Evolutionary conservation across 83 land plant genomes (phyloP).

Genomic region (Larix sibirica): DNA sequence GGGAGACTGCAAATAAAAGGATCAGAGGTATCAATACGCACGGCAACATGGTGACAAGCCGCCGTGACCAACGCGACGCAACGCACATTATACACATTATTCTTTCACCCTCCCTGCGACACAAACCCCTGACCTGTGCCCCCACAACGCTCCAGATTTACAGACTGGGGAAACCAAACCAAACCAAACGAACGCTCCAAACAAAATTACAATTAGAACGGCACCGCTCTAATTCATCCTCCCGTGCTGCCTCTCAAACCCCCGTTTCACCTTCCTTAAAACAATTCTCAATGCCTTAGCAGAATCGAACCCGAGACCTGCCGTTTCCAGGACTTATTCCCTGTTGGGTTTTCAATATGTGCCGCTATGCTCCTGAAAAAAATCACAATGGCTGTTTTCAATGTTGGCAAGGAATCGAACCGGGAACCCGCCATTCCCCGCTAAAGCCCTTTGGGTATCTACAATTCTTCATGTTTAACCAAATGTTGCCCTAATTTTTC

Average conservation of each 20-base stretch:
- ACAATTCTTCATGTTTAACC: not conserved
- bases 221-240: not conserved
- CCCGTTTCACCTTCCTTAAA: not conserved
- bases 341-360: not conserved
- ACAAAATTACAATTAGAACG: too few relatives aligned
- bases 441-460: not conserved
- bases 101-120: constrained; percentile 10
- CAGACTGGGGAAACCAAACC: not conserved
- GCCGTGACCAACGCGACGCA: constrained; percentile 81
- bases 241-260: not conserved
- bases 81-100: constrained; percentile 68
- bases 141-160: constrained; percentile 14
- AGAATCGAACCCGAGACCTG: not conserved
- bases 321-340: not conserved
- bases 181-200: not conserved
- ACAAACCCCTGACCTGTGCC: not conserved
- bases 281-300: not conserved
- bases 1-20: constrained; percentile 73
- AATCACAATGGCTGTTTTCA: not conserved
- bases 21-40: constrained; percentile 79
- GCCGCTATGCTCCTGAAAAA: not conserved
- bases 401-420: not conserved
- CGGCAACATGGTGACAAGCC: constrained; percentile 83
- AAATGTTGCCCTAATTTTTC: not conserved
- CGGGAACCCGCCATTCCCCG: not conserved